Conservation (phyloP, 1,284 basidiomycete genomes). For the Cryptococcus sp. region DNA sequence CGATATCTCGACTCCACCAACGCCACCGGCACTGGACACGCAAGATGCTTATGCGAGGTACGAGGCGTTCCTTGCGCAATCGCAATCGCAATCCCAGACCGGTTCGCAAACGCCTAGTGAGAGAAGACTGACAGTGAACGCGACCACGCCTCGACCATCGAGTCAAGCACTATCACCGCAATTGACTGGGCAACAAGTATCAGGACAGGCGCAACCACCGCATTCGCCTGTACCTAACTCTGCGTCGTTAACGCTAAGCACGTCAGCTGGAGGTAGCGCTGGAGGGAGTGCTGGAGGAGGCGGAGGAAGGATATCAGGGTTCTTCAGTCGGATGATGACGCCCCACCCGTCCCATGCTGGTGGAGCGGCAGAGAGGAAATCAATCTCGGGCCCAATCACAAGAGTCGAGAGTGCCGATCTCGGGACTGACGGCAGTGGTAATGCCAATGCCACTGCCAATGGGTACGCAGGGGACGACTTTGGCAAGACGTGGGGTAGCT, state of each 20-base stretch:
- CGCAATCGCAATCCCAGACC: conserved; percentile 24
- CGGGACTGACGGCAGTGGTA: conserved; percentile 8
- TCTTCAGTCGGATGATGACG: conserved; percentile 36
- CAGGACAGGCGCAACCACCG: conserved; percentile 1
- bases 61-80: conserved; percentile 68
- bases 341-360: background rate
- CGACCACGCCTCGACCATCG: conserved; percentile 8
- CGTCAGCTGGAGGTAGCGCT: conserved; percentile 11
- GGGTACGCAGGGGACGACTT: conserved; percentile 21
- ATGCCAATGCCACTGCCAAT: background rate
- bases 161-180: conserved; percentile 17
- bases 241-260: conserved; percentile 1
- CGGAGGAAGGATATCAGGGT: conserved; percentile 34
- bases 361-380: background rate
- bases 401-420: conserved; percentile 16
- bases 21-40: conserved; percentile 48
- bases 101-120: background rate
- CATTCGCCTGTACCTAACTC: conserved; percentile 6
- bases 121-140: too few species aligned
- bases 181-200: conserved; percentile 4
- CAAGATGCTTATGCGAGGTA: conserved; percentile 92
- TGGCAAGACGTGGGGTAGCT: conserved; percentile 80
- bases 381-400: conserved; percentile 50
- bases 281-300: conserved; percentile 15
- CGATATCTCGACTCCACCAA: too few species aligned